These are phyloP conservation scores for Lactarius evosmus DNA, from an alignment of 768 basidiomycete species.

Conservation along the genomic window DNA sequence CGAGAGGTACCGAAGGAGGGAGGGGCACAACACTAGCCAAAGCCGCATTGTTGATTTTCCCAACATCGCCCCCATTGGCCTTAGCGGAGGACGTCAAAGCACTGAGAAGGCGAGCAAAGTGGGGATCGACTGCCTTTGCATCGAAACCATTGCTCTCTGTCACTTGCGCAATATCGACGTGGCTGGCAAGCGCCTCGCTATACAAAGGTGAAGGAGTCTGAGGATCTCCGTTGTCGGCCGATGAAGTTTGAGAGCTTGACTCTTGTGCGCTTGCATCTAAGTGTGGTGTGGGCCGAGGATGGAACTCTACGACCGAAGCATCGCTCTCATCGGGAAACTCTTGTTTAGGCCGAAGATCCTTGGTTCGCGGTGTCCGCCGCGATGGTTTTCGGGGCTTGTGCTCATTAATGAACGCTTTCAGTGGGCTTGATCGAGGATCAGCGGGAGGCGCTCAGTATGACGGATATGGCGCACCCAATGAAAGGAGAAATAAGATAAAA, in stretches of 20 bases:
- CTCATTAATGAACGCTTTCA: constrained; percentile 67
- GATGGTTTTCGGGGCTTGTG: constrained; percentile 51
- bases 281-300: constrained; percentile 33
- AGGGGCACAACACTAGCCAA: not conserved
- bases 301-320: constrained; percentile 28
- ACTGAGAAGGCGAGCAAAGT: constrained; percentile 64
- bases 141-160: constrained; percentile 33
- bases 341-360: constrained; percentile 18
- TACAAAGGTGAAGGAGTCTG: constrained; percentile 64
- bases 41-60: not conserved
- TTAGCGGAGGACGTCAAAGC: constrained; percentile 56
- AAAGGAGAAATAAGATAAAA: constrained; percentile 97
- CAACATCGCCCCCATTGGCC: constrained; percentile 4
- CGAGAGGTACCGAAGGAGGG: not conserved
- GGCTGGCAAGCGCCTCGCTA: constrained; percentile 40
- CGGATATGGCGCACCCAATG: constrained; percentile 54
- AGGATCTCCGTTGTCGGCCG: constrained; percentile 56
- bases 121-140: constrained; percentile 53
- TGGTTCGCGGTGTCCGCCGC: constrained; percentile 39
- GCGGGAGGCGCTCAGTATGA: constrained; percentile 20
- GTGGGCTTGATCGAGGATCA: constrained; percentile 39
- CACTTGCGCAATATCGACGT: constrained; percentile 34
- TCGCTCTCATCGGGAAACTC: constrained; percentile 34
- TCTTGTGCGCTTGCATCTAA: constrained; percentile 44
- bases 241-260: constrained; percentile 66